A percentile compares a stretch with the other conserved stretches of the same genome.
phyloP scores from a whole-genome alignment of 192 early-diverging fungal species.

The Endogone sp. region DNA sequence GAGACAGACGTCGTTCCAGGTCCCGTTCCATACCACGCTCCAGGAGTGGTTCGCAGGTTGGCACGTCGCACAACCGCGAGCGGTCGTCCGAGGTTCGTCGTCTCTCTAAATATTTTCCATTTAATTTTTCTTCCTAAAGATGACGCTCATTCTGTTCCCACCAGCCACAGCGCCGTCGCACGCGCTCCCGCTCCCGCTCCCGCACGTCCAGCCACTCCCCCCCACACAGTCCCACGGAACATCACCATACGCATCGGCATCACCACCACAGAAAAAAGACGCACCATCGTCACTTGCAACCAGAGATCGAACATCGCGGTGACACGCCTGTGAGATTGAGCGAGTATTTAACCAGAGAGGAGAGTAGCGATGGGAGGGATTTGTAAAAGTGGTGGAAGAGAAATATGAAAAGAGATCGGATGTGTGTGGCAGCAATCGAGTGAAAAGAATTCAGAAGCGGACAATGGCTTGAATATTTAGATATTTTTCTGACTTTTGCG shows the following conservation, averaged over 20 bases:
- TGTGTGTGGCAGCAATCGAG: too few species aligned
- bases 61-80: not conserved
- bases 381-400: not conserved
- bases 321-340: conserved; percentile 1
- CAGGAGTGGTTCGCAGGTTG: not conserved
- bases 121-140: too few species aligned
- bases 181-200: not conserved
- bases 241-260: not conserved
- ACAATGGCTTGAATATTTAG: too few species aligned
- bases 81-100: not conserved
- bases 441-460: too few species aligned
- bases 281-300: not conserved
- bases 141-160: too few species aligned
- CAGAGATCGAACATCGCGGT: not conserved
- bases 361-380: conserved; percentile 1
- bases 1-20: not conserved
- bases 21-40: not conserved
- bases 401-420: not conserved
- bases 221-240: too few species aligned
- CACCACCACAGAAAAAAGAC: not conserved
- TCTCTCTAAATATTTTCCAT: too few species aligned
- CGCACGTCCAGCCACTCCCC: not conserved
- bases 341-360: conserved; percentile 2
- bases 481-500: too few species aligned
- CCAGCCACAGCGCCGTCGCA: too few species aligned